These are phyloP conservation scores for Yamadazyma taylorii DNA, from an alignment of 1,139 yeast species.

Conservation along the genomic window DNA sequence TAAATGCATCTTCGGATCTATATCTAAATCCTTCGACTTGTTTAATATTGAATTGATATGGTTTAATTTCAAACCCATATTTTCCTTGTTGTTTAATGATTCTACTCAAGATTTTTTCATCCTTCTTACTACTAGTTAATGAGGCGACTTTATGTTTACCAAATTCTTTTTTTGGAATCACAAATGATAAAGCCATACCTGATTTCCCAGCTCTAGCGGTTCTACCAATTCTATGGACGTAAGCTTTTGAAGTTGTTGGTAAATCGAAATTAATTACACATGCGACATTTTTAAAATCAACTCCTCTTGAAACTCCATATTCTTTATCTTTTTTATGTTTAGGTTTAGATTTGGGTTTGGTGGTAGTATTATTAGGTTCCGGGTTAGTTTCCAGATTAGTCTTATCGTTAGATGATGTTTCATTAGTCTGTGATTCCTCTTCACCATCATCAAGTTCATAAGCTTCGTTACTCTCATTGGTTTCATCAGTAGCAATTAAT, in stretches of 20 bases:
- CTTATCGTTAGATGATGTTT: too few species aligned
- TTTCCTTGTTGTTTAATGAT: constrained; percentile 76
- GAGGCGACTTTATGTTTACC: constrained; percentile 88
- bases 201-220: constrained; percentile 97
- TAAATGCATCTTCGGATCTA: constrained; percentile 95
- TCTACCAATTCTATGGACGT: constrained; percentile 94
- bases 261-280: constrained; percentile 95
- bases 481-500: constrained; percentile 93
- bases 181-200: constrained; percentile 94
- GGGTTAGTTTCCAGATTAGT: too few species aligned
- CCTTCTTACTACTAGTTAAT: constrained; percentile 69
- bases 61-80: constrained; percentile 70
- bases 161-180: constrained; percentile 77
- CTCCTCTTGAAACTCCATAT: constrained; percentile 95
- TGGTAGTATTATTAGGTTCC: too few species aligned
- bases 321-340: constrained; percentile 58
- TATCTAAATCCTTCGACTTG: constrained; percentile 96
- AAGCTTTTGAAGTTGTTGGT: constrained; percentile 86
- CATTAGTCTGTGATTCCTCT: too few species aligned
- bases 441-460: constrained; percentile 52
- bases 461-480: constrained; percentile 51
- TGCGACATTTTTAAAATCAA: constrained; percentile 93
- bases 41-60: constrained; percentile 87
- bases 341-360: constrained; percentile 17
- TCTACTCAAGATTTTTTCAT: constrained; percentile 79